Conservation (phyloP, 2,329 filamentous ascomycete genomes). For the Nemania sp. region DNA sequence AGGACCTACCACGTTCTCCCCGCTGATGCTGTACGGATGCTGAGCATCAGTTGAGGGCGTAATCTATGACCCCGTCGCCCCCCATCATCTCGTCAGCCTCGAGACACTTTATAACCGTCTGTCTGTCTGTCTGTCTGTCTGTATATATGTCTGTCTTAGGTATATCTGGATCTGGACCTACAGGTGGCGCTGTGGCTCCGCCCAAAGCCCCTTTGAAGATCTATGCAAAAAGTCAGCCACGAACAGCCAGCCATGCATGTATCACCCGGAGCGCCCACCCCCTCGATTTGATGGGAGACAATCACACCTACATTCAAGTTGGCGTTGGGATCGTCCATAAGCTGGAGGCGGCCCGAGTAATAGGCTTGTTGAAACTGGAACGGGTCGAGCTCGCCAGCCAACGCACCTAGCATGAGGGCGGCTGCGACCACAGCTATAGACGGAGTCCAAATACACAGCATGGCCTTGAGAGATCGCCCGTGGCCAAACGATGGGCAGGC, state of each 20-base stretch:
- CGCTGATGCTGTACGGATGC: constrained; percentile 12
- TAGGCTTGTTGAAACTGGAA: constrained; percentile 45
- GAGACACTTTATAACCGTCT: background rate
- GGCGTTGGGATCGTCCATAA: constrained; percentile 36
- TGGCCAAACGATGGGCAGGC: background rate
- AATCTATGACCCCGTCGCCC: constrained; percentile 11
- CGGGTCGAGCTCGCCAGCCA: constrained; percentile 28
- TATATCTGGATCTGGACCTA: background rate
- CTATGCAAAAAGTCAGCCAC: background rate
- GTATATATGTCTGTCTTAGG: too few relatives aligned
- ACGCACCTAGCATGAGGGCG: constrained; percentile 23
- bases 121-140: background rate
- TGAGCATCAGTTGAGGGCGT: constrained; percentile 9
- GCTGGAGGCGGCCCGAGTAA: constrained; percentile 42
- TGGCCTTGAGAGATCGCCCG: background rate
- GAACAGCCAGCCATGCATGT: background rate
- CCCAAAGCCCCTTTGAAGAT: constrained; percentile 8
- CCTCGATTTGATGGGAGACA: background rate
- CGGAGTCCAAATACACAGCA: constrained; percentile 14
- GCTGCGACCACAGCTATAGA: constrained; percentile 25
- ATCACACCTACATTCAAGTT: constrained; percentile 43
- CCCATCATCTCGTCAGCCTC: too few relatives aligned
- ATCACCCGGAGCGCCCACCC: background rate
- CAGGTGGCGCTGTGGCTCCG: constrained; percentile 8
- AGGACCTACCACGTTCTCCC: constrained; percentile 8